Evolutionary conservation across 768 basidiomycete genomes (phyloP).

Genomic region (Auricularia auricula-judae): DNA sequence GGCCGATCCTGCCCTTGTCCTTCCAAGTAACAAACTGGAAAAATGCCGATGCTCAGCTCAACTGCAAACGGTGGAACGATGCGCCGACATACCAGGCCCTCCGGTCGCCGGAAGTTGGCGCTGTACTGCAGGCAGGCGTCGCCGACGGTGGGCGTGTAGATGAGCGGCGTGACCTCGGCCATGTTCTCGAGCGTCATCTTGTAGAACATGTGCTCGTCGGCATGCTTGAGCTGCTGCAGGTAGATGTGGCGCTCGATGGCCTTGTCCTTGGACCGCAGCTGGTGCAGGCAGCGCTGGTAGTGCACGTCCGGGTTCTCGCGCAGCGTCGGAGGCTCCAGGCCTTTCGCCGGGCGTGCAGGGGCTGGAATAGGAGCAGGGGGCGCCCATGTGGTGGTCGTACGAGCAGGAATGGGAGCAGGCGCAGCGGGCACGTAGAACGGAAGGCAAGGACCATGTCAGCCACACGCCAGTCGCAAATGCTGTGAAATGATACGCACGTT

Average conservation of each 20-base stretch:
- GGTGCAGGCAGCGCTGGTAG: conserved; percentile 46
- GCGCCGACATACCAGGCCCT: conserved; percentile 44
- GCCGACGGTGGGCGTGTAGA: conserved; percentile 89
- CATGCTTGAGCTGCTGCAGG: conserved; percentile 60
- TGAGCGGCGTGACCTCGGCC: conserved; percentile 62
- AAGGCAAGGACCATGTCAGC: background rate
- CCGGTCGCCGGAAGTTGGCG: conserved; percentile 62
- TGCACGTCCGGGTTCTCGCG: conserved; percentile 35
- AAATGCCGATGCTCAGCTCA: conserved; percentile 5
- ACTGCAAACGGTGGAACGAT: conserved; percentile 11
- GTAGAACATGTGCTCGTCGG: conserved; percentile 71
- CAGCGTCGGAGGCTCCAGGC: conserved; percentile 50
- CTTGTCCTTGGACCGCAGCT: conserved; percentile 65
- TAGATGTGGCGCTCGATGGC: conserved; percentile 79
- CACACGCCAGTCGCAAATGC: background rate
- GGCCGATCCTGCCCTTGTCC: conserved; percentile 71
- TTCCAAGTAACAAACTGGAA: conserved; percentile 65
- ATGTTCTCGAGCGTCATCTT: conserved; percentile 60
- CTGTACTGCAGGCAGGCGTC: conserved; percentile 82
- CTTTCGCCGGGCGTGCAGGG: conserved; percentile 33
- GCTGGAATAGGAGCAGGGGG: conserved; percentile 19
- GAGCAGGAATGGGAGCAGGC: background rate
- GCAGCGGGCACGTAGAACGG: conserved; percentile 4
- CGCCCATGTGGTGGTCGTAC: conserved; percentile 8
- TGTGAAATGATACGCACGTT: conserved; percentile 32